These are phyloP conservation scores for Funneliformis caledonium DNA, from an alignment of 371 early-diverging fungal species.

Conservation along the genomic window DNA sequence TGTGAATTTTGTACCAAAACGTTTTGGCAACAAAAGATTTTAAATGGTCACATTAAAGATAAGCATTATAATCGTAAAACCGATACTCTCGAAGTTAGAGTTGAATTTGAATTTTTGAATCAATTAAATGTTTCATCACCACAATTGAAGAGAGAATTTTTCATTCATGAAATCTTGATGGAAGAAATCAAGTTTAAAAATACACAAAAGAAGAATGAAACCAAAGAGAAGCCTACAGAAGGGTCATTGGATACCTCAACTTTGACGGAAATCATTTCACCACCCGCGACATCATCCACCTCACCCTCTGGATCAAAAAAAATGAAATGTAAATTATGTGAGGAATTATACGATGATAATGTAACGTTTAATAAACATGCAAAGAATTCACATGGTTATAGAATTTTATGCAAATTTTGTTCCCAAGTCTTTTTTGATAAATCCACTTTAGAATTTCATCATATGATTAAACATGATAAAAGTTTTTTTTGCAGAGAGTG, in stretches of 20 bases:
- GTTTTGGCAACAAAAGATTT: not conserved
- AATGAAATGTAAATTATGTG: not conserved
- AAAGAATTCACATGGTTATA: not conserved
- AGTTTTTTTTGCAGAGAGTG: not conserved
- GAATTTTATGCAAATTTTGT: not conserved
- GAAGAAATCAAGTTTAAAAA: not conserved
- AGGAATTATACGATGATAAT: not conserved
- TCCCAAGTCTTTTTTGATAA: not conserved
- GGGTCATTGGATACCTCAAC: no score
- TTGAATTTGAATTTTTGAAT: not conserved
- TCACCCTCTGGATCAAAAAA: not conserved
- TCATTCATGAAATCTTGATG: not conserved
- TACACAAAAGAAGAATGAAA: no score
- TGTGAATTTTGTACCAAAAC: not conserved
- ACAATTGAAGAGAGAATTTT: not conserved
- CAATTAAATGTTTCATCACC: not conserved
- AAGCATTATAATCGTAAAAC: not conserved
- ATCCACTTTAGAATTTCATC: not conserved
- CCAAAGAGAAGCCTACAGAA: not conserved
- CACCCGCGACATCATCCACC: not conserved
- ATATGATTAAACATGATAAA: not conserved
- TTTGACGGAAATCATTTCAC: no score
- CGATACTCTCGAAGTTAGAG: not conserved
- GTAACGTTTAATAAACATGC: not conserved
- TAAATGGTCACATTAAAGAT: not conserved